Percentiles rank a stretch among this genome's conserved stretches.
phyloP scores from a whole-genome alignment of 2,329 filamentous ascomycete species.

The Talaromyces sp. region DNA sequence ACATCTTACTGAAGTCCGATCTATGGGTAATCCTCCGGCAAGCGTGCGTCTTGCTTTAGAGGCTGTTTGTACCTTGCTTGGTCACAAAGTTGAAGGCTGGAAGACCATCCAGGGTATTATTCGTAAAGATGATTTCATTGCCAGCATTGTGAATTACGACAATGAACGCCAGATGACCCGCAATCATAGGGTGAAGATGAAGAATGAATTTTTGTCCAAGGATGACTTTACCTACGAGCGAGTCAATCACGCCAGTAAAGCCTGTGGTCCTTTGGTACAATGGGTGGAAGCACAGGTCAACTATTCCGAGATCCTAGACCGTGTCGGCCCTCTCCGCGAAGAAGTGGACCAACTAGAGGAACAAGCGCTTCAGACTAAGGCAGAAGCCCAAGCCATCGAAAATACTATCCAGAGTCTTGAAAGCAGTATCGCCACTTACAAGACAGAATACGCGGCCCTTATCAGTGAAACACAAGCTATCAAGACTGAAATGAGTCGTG shows the following conservation, averaged over 20 bases:
- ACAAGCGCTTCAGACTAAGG: constrained; percentile 85
- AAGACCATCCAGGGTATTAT: constrained; percentile 86
- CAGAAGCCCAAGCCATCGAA: constrained; percentile 86
- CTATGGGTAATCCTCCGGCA: constrained; percentile 87
- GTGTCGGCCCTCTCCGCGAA: constrained; percentile 85
- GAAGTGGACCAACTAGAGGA: constrained; percentile 87
- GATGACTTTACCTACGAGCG: constrained; percentile 95
- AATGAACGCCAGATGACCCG: constrained; percentile 94
- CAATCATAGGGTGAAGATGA: constrained; percentile 78
- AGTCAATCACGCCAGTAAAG: constrained; percentile 93
- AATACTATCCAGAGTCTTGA: constrained; percentile 81
- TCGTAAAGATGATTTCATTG: constrained; percentile 92
- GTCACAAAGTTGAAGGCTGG: constrained; percentile 87
- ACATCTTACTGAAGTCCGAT: constrained; percentile 94
- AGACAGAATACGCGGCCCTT: constrained; percentile 89
- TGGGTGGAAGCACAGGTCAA: constrained; percentile 97
- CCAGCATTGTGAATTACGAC: constrained; percentile 95
- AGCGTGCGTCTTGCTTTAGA: constrained; percentile 91
- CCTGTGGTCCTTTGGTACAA: constrained; percentile 92
- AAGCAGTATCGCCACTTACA: constrained; percentile 88
- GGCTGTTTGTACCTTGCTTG: constrained; percentile 91
- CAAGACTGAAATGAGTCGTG: constrained; percentile 92
- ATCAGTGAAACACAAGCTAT: constrained; percentile 97
- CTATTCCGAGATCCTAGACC: constrained; percentile 95
- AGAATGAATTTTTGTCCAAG: constrained; percentile 84